Evolutionary conservation across 306 rosid species (phyloP), one percentile per base, ranked within the genome.

Genomic region (Vigna trinervia): DNA sequence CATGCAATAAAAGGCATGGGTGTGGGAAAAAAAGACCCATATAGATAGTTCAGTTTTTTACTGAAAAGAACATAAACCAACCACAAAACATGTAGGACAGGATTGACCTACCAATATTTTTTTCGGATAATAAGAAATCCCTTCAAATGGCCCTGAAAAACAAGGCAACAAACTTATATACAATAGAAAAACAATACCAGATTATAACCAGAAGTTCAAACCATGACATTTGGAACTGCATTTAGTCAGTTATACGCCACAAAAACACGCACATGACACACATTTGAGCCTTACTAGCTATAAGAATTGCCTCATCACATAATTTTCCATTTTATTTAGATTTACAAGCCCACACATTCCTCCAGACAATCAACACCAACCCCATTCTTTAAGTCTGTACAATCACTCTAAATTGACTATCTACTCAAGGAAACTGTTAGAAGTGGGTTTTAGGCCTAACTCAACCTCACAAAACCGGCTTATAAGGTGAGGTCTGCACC

Each of bases 141-240:
- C 97, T 88, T 92, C 93, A 71, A 86, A 92, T 73, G 92, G 92
- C 50, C 89, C 97, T 92, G 92, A 86, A 69, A 87, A 81, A 62
- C 60, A 61, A 52, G 54, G n/a, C 26, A 79, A 69, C 34, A 64
- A 61, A 12, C 36, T 48, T 22, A 64, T 32, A 36, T 23, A 53
- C 52, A 75, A 59, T 36, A 61, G 47, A 67, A 69, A 34, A 58
- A 77, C 26, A 14, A 60, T 9, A 64, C 51, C 73, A 58, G 51
- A 78, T 60, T 32, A 46, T 43, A 66, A 72, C 34, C 15, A 1
- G 5, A 66, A 45, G 45, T 43, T 34, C 36, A 47, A 58, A 75
- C 50, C 67, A 76, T 8, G 28, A 52, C 30, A 67, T 32, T 19
- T 62, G 10, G 59, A 75, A 62, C 51, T 4, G 8, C 22, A 67